phyloP scores from a whole-genome alignment of 306 rosid genomes.

The Quercus bicolor region DNA sequence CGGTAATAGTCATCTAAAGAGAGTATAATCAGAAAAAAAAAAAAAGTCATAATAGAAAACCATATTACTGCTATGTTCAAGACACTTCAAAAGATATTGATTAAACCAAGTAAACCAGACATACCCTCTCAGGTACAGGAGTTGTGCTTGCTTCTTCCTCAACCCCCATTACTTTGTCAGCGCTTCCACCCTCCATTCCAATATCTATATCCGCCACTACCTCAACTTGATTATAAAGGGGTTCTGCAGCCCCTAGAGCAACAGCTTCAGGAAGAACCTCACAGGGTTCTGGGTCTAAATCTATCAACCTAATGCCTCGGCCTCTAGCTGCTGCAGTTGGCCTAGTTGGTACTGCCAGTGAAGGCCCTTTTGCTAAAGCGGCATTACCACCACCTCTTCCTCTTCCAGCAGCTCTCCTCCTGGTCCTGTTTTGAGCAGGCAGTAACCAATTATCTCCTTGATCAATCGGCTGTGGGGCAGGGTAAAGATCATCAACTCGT shows the following conservation, averaged over 20 bases:
- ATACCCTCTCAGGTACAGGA: conserved; percentile 91
- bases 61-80: conserved; percentile 6
- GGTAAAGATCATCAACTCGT: conserved; percentile 91
- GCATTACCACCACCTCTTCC: conserved; percentile 88
- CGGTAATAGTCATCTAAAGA: background rate
- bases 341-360: conserved; percentile 75
- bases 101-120: conserved; percentile 10
- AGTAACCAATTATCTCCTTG: conserved; percentile 66
- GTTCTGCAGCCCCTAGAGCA: conserved; percentile 63
- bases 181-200: conserved; percentile 79
- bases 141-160: conserved; percentile 78
- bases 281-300: conserved; percentile 78
- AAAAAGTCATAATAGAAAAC: conserved; percentile 9
- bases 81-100: conserved; percentile 15
- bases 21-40: background rate
- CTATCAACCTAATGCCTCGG: conserved; percentile 78
- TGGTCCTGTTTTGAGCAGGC: conserved; percentile 63
- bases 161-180: conserved; percentile 62
- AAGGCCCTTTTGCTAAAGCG: conserved; percentile 70
- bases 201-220: conserved; percentile 69
- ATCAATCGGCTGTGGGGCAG: conserved; percentile 61
- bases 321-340: conserved; percentile 90
- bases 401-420: conserved; percentile 87
- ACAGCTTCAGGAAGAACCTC: conserved; percentile 60
- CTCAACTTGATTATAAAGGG: conserved; percentile 47